A percentile compares a stretch with the other conserved stretches of the same genome.
These are phyloP conservation scores for Apophysomyces sp. DNA, from an alignment of 371 early-diverging fungal genomes.

Conservation along the genomic window DNA sequence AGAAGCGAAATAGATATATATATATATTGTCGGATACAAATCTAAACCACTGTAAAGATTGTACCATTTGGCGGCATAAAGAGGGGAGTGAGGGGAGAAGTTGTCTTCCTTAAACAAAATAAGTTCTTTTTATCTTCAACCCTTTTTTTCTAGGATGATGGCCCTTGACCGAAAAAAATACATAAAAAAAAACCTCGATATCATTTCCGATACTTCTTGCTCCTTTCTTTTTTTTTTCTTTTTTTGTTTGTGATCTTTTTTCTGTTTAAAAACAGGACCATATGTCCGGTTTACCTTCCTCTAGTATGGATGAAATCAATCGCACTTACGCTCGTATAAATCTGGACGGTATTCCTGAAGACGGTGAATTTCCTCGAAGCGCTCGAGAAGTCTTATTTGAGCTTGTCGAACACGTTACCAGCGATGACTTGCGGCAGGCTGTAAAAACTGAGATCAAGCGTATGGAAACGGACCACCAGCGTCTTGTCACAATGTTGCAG, in stretches of 20 bases:
- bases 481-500: constrained; percentile 29
- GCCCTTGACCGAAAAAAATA: neutral
- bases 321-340: constrained; percentile 6
- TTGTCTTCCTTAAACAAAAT: neutral
- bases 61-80: neutral
- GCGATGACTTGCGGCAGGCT: constrained; percentile 22
- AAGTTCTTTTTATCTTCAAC: neutral
- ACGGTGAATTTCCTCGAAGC: constrained; percentile 3
- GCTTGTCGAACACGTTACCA: constrained; percentile 16
- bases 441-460: constrained; percentile 28
- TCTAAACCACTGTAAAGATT: neutral
- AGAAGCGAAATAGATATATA: neutral
- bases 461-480: constrained; percentile 29
- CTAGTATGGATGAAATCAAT: constrained; percentile 8
- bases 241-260: neutral
- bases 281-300: neutral
- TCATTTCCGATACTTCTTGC: neutral
- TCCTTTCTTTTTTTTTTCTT: neutral
- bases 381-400: constrained; percentile 14
- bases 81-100: neutral
- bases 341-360: neutral
- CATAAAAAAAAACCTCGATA: neutral
- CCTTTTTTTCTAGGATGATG: neutral
- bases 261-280: neutral
- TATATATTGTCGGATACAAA: neutral